phyloP scores from a whole-genome alignment of 495 filamentous ascomycete species.

The Hyaloscypha variabilis region DNA sequence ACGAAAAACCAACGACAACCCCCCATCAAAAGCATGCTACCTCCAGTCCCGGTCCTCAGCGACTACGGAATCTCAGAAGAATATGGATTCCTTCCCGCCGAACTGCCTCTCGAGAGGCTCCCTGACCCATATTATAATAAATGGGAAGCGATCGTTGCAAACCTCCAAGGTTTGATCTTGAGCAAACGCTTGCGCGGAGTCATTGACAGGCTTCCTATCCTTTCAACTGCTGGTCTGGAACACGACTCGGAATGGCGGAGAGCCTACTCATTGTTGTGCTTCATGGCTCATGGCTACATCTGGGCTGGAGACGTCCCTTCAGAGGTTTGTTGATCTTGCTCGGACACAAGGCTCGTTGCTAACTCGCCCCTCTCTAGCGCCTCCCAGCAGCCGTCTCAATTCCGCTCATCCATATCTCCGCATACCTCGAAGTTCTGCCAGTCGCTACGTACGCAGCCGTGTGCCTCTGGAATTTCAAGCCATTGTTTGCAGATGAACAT shows the following conservation, averaged over 20 bases:
- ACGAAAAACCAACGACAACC: constrained; percentile 33
- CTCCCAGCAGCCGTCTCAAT: constrained; percentile 84
- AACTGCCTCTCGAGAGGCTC: constrained; percentile 76
- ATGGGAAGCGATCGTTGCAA: constrained; percentile 84
- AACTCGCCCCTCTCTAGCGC: constrained; percentile 50
- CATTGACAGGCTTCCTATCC: constrained; percentile 76
- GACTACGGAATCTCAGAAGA: constrained; percentile 88
- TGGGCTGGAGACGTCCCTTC: constrained; percentile 87
- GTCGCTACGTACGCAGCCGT: constrained; percentile 95
- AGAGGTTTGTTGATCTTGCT: constrained; percentile 54
- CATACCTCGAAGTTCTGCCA: constrained; percentile 82
- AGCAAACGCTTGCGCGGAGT: constrained; percentile 77
- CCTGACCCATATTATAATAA: constrained; percentile 89
- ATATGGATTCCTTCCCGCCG: constrained; percentile 85
- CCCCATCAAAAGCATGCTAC: constrained; percentile 63
- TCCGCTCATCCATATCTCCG: constrained; percentile 77
- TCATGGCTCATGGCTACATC: constrained; percentile 91
- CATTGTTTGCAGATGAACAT: constrained; percentile 77
- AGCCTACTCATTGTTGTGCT: constrained; percentile 84
- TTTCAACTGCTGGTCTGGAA: constrained; percentile 78
- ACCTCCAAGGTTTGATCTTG: constrained; percentile 84
- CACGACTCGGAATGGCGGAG: constrained; percentile 88
- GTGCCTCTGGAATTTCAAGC: constrained; percentile 94
- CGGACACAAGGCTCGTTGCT: constrained; percentile 24
- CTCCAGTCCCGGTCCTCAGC: constrained; percentile 73